Base-by-base conservation (phyloP, 305 asterid species). In the Fraxinus albicans region DNA sequence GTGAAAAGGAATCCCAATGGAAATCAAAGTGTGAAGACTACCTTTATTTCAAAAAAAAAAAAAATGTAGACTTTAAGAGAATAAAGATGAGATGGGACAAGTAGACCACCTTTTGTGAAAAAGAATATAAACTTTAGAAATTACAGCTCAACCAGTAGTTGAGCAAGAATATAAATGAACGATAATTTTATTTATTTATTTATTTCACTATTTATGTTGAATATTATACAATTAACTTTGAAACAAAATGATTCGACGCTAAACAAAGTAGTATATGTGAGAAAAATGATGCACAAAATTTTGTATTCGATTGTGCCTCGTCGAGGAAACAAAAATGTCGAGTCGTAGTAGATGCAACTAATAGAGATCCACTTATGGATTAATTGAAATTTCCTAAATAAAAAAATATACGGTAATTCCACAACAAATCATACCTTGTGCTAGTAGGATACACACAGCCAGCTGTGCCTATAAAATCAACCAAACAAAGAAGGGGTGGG, bases 361-460 rank as follows among this genome's bases (percentile, higher is more conserved):
- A 15, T 50, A 50, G 63, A 50, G 23, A 50, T 50, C 23, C 8
- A 17, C 5, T 50, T 17, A 50, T 17, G 21, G 63, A 50, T 50
- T 50, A 50, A 15, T 50, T 17, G 23, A 8, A 50, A 12, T 50
- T 50, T 50, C 23, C 1, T 0, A 50, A 15, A 15, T 15, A 15
- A 15, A 50, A 15, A 47, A 50, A 25, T 25, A 25, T 25, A 50
- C 2, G 1, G 60, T 50, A 15, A 50, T 50, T 50, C 63, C 63
- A 15, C 21, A 1, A 50, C 23, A 17, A 50, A 50, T 50, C 23
- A 27, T 79, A 83, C 86, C 86, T 83, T 27, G 83, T 75, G 73
- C 77, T 58, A 36, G 70, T 3, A 58, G 86, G 86, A 73, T 83
- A 83, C 35, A 19, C 80, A 73, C 86, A 83, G 58, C 80, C 83